Evolutionary conservation across 306 rosid genomes (phyloP), one percentile per base, ranked within the genome.

Genomic region (Luffa acutangula): DNA sequence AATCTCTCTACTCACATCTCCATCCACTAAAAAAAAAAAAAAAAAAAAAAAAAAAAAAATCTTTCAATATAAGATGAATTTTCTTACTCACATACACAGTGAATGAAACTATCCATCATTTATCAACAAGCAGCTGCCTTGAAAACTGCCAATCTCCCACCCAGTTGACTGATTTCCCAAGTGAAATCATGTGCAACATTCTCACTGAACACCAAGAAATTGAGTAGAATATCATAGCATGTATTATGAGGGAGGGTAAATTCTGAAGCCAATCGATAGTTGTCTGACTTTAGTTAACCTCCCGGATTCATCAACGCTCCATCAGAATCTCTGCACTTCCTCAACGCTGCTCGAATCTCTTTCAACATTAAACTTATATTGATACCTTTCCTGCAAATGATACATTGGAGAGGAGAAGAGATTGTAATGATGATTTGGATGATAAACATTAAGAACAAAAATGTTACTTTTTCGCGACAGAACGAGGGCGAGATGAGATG

Each of bases 271-370:
- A 69, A 69, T 10, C 9, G 42, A 6, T 43, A 45, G 36, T 20
- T 70, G 2, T 46, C 25, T 0, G 59, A 33, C 45, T 14, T 7
- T 3, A 31, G 78, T 51, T 31, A 74, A 74, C 21, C 31, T 14
- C 59, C 20, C 13, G 37, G 15, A 5, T 56, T 76, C 53, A 9
- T 41, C 74, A 49, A 15, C 7, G 67, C 54, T 79, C 84, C 84
- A 53, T 71, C 69, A 39, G 87, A 78, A 81, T 87, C 88, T 45
- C 81, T 81, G 83, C 94, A 93, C 82, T 84, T 85, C 90, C 88
- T 89, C 80, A 95, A 83, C 42, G 90, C 96, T 2, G 84, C 86
- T 76, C 99, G 88, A 83, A 96, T 96, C 81, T 87, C 97, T 83
- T 90, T 86, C 82, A 96, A 79, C 94, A 96, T 84, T 80, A 90